A percentile compares a stretch with the other conserved stretches of the same genome.
These are phyloP conservation scores for Cordyceps javanica DNA, from an alignment of 2,329 filamentous ascomycete genomes.

Conservation along the genomic window DNA sequence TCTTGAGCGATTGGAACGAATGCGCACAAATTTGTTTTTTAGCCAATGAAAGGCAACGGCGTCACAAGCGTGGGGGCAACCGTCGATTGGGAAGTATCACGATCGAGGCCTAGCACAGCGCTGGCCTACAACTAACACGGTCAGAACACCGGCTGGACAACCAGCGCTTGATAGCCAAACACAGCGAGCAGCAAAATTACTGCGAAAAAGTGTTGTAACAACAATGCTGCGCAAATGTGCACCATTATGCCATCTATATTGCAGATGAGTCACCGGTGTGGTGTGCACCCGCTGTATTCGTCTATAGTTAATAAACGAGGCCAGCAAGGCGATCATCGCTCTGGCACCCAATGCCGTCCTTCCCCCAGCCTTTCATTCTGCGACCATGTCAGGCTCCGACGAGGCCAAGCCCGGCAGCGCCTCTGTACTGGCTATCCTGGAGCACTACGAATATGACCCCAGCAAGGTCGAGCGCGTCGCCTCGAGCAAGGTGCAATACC, in stretches of 20 bases:
- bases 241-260: no score
- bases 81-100: no score
- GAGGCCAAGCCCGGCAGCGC: background rate
- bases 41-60: background rate
- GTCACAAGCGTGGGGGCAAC: no score
- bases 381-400: background rate
- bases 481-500: background rate
- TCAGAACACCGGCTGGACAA: no score
- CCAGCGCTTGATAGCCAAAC: no score
- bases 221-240: no score
- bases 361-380: background rate
- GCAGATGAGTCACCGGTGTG: background rate
- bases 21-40: background rate
- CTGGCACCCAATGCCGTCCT: background rate
- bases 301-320: background rate
- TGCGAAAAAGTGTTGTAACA: no score
- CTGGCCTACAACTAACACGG: no score
- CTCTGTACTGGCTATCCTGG: background rate
- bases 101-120: no score
- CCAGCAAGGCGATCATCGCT: background rate
- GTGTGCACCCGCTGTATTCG: no score
- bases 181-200: no score
- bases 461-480: constrained; percentile 6
- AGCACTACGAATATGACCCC: constrained; percentile 5
- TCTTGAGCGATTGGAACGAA: no score